Conservation (phyloP, 768 basidiomycete species). For the Calvatia gigantea region DNA sequence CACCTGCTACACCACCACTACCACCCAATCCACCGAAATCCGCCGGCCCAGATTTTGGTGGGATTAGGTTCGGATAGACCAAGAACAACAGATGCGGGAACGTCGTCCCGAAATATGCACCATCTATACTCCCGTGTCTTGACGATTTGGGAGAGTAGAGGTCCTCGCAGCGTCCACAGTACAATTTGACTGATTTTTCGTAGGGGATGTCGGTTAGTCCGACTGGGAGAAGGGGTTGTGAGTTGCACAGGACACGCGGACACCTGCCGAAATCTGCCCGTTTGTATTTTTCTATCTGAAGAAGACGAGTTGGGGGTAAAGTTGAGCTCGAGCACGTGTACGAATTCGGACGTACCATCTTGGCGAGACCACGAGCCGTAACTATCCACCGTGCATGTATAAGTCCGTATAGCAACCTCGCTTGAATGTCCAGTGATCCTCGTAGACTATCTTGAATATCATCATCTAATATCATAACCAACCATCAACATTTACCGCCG, state of each 20-base stretch:
- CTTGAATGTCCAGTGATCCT: slow-evolving; percentile 89
- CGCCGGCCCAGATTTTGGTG: slow-evolving; percentile 63
- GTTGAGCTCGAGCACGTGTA: not conserved
- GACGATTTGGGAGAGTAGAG: slow-evolving; percentile 98
- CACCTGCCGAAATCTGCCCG: slow-evolving; percentile 98
- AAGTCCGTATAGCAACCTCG: slow-evolving; percentile 89
- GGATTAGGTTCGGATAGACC: slow-evolving; percentile 92
- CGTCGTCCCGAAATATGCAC: slow-evolving; percentile 97
- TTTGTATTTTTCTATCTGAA: slow-evolving; percentile 93
- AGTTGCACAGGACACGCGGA: slow-evolving; percentile 93
- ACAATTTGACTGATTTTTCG: slow-evolving; percentile 98
- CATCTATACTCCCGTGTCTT: slow-evolving; percentile 95
- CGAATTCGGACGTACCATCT: slow-evolving; percentile 66
- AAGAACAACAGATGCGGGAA: slow-evolving; percentile 97
- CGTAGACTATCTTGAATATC: slow-evolving; percentile 92
- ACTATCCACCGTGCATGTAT: slow-evolving; percentile 98
- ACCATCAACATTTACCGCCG: not conserved
- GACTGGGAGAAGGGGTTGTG: slow-evolving; percentile 93
- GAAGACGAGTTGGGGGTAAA: not conserved
- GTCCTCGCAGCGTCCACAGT: slow-evolving; percentile 98
- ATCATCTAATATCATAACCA: slow-evolving; percentile 77
- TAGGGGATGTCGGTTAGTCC: slow-evolving; percentile 97
- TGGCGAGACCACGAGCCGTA: slow-evolving; percentile 86
- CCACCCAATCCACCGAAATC: slow-evolving; percentile 23
- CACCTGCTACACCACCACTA: slow-evolving; percentile 7